Base-by-base conservation (phyloP, 306 rosid genomes). In the Trichosanthes truncata region DNA sequence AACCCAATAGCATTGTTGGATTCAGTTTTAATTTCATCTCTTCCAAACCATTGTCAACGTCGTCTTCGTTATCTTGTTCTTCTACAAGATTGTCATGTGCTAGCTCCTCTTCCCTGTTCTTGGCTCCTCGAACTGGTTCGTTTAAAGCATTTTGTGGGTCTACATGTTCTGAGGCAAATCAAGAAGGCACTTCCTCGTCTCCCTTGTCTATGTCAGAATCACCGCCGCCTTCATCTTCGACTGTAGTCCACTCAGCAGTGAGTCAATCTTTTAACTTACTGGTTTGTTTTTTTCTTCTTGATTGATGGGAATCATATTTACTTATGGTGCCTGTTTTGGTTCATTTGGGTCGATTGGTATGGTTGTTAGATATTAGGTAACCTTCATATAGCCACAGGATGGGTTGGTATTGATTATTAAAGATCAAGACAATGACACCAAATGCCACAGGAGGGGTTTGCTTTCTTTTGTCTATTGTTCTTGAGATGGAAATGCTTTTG, bases 1-100 rank as follows among this genome's bases (percentile, higher is more conserved):
- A 82, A 75, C 88, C 93, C 61, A 76, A 86, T 51, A 79, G 14
- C 52, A 49, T 49, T 74, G 67, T 25, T 76, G 74, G 87, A 61
- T 53, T 87, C 57, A 80, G 87, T 82, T 82, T 82, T 81, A 45
- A 83, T 81, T 85, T 86, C 4, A 17, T 85, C 35, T 84, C 89
- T 38, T 51, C 72, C 53, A 82, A 82, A 51, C 87, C 89, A 40
- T 73, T 78, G 0, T 80, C 82, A 6, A 13, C 20, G 13, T 52
- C 83, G 5, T 77, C 84, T 66, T 84, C 66, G 3, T 52, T 56
- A 13, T 81, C 85, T 33, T 78, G 60, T 38, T 85, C 87, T 25
- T 76, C 74, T 67, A 55, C 81, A 14, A 73, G 80, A 82, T 38
- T 33, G 56, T 48, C 74, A 71, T 52, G 66, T 23, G 12, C 84